Evolutionary conservation across 768 basidiomycete genomes (phyloP), one percentile per base, ranked within the genome.

Genomic region (Pholiota molesta): DNA sequence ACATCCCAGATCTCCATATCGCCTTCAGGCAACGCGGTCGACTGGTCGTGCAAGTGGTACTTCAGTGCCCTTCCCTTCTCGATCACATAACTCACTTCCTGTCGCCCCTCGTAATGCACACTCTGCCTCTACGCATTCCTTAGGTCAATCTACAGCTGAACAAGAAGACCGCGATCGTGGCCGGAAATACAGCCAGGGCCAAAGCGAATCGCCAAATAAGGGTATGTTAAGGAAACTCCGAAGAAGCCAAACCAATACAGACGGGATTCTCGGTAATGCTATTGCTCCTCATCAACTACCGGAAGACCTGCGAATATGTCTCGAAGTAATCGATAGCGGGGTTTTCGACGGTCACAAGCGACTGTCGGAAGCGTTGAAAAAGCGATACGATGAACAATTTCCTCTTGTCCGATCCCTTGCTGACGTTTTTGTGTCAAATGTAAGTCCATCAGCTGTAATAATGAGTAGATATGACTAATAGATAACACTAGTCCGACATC

Each of bases 371-470:
- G 92, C 91, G 21, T 75, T 99, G 67, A 86, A 85, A 71, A 95
- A 92, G 76, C 83, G 95, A 44, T 99, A 98, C 65, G 95, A 97
- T 59, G 94, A 97, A 67, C 96, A 98, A 66, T 99, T 92, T 71
- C 96, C 96, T 14, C 83, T 98, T 37, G 96, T 98, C 37, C 83
- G 96, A 56, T 92, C 90, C 29, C 82, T 98, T 40, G 95, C 96
- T 58, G 96, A 98, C 68, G 94, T 98, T n/a, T 98, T 98, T 75
- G 92, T 95, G 23, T 86, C 89, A 10, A 94, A 94, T 77, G 95
- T 97, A 72, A 76, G 91, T 82, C 53, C 19, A 44, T 23, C 45
- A 11, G 11, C 7, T 45, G 63, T 58, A 51, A 33, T 23, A 23
- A 31, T 13, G 57, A 61, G 55, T 31, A 69, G 72, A 57, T 62